Base-by-base conservation (phyloP, 2,329 filamentous ascomycete species). In the Cladosporium velox region DNA sequence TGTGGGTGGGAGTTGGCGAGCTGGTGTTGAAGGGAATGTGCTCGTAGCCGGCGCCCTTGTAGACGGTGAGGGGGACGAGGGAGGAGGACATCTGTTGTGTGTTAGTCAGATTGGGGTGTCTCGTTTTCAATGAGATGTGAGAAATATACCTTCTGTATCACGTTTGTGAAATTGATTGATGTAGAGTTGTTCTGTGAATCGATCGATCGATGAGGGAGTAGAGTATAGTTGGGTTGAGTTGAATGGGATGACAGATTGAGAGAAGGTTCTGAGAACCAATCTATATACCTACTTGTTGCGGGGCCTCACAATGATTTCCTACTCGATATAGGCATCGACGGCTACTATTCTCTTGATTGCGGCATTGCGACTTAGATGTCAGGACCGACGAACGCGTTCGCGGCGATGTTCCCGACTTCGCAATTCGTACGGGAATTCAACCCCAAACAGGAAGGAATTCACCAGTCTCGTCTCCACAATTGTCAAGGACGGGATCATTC, bases 1-100 rank as follows among this genome's bases (percentile, higher is more conserved):
- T 70, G 30, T 68, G 68, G 3, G 41, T 47, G n/a, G 41, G 41
- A 4, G 41, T 47, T 35, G 67, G 68, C 24, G 65, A 67, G 26
- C 65, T 65, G 8, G 63, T 21, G 28, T 67, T 67, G 8, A 71
- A 65, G 15, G 68, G 70, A 10, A 71, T 70, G 60, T 67, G 60
- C 28, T 70, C 66, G 30, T 66, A 47, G 59, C 68, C 59, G 51
- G 70, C 70, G 62, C 70, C 70, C 44, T 71, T 70, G 67, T 70
- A 67, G 63, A 71, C 64, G 41, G 70, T 71, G 55, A 71, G 70
- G 57, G 70, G 68, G 28, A 71, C 66, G 38, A 54, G 32, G 51
- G 49, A 44, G 60, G 47, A 41, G 24, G 51, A 64, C 61, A 64
- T 55, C 52, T 55, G 38, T 3, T 41, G 12, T 35, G 12, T 35